A percentile compares a stretch with the other conserved stretches of the same genome.
Evolutionary conservation across 169 alveolate genomes (phyloP).

Genomic region (Plasmodium sp.): DNA sequence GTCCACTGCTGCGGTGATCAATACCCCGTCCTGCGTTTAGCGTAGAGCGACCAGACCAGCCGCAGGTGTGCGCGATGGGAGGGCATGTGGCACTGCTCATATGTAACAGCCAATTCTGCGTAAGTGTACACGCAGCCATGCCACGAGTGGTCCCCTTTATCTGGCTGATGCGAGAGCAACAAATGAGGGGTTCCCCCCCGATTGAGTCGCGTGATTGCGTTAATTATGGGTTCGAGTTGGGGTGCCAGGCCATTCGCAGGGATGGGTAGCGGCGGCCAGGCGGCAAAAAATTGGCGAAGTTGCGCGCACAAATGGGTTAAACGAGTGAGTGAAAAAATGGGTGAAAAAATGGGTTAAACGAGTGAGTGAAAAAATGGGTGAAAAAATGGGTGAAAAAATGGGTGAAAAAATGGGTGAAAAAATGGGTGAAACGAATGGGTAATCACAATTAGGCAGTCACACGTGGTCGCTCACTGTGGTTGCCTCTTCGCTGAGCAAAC

Average conservation of each 20-base stretch:
- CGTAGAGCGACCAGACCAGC: too few species aligned
- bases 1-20: too few species aligned
- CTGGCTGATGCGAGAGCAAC: neutral
- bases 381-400: neutral
- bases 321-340: too few species aligned
- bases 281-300: neutral
- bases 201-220: neutral
- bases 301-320: neutral
- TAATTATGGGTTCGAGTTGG: neutral
- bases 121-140: neutral
- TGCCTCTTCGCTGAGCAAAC: neutral
- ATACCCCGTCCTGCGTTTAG: too few species aligned
- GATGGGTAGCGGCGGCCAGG: neutral
- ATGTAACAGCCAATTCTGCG: neutral
- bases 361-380: too few species aligned
- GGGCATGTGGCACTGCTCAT: too few species aligned
- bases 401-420: neutral
- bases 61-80: too few species aligned
- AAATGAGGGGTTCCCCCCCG: neutral
- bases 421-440: neutral
- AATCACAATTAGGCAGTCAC: neutral
- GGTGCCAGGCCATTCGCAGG: neutral
- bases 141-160: neutral
- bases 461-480: neutral
- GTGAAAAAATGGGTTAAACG: too few species aligned